Percentiles rank a stretch among this genome's conserved stretches.
These are phyloP conservation scores for Rhodosporidiobolus odoratus DNA, from an alignment of 768 basidiomycete genomes.

Conservation along the genomic window DNA sequence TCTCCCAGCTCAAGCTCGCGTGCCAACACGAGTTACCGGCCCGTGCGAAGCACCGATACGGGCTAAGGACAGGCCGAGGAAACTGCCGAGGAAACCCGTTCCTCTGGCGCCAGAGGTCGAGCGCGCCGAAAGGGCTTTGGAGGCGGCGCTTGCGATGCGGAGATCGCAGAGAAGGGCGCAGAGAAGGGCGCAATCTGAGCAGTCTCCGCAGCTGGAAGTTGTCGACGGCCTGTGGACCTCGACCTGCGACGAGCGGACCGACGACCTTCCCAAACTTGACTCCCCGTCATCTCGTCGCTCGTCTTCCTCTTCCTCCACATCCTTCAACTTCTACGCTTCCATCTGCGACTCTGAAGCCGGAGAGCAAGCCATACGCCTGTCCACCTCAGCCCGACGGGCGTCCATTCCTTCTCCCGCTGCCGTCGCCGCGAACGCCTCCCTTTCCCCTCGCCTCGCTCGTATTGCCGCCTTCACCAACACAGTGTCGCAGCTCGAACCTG, in stretches of 20 bases:
- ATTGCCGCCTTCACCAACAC: conserved; percentile 3
- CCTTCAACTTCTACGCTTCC: neutral
- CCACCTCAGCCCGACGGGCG: neutral
- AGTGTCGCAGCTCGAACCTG: neutral
- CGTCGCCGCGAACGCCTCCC: neutral
- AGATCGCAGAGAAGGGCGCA: neutral
- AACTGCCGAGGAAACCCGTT: neutral
- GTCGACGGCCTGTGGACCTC: neutral
- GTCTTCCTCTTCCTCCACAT: neutral
- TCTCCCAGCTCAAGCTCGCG: neutral
- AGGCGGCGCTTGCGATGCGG: neutral
- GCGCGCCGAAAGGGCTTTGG: too few relatives aligned
- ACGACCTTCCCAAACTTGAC: neutral
- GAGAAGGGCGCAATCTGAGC: neutral
- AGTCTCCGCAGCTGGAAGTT: neutral
- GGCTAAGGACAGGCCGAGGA: neutral
- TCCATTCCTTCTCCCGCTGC: neutral
- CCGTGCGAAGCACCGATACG: too few relatives aligned
- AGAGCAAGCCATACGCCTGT: neutral
- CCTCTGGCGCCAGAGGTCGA: neutral
- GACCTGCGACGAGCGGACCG: neutral
- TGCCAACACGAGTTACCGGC: too few relatives aligned
- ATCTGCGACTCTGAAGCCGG: neutral
- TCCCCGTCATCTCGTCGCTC: neutral
- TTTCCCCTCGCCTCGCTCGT: conserved; percentile 8